Percentiles rank a stretch among this genome's conserved stretches.
Evolutionary conservation across 148 eudicot species (phyloP).

Genomic region (Camellia granthamiana): DNA sequence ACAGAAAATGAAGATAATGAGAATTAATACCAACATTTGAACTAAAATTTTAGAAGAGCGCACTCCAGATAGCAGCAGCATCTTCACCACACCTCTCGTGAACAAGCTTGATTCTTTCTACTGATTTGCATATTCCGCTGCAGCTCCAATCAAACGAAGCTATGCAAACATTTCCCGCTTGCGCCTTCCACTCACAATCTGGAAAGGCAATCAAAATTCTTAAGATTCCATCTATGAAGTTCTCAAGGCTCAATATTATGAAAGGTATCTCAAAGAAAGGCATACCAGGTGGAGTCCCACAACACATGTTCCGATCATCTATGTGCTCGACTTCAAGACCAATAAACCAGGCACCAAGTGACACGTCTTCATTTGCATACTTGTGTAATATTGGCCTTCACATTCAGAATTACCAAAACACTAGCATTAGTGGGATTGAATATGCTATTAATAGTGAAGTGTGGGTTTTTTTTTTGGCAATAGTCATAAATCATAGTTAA

Average conservation of each 20-base stretch:
- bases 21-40: too few species aligned
- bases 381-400: conserved; percentile 80
- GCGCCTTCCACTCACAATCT: conserved; percentile 78
- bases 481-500: too few species aligned
- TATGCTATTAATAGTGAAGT: too few species aligned
- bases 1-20: neutral
- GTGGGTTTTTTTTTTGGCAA: too few species aligned
- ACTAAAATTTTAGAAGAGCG: conserved; percentile 26
- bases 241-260: neutral
- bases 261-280: neutral
- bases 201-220: neutral
- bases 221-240: neutral
- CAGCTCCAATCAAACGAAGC: conserved; percentile 82
- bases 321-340: conserved; percentile 90
- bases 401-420: too few species aligned
- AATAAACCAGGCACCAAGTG: conserved; percentile 88
- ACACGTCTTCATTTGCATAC: conserved; percentile 87
- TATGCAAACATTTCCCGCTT: conserved; percentile 60
- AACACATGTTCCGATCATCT: conserved; percentile 85
- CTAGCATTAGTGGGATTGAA: too few species aligned
- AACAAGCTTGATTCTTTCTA: conserved; percentile 58
- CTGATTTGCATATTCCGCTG: conserved; percentile 77
- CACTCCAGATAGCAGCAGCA: conserved; percentile 55
- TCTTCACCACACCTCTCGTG: conserved; percentile 69
- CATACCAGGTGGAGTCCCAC: conserved; percentile 93